Evolutionary conservation across 805 yeast genomes (phyloP).

Genomic region (Saturnispora galanensis): DNA sequence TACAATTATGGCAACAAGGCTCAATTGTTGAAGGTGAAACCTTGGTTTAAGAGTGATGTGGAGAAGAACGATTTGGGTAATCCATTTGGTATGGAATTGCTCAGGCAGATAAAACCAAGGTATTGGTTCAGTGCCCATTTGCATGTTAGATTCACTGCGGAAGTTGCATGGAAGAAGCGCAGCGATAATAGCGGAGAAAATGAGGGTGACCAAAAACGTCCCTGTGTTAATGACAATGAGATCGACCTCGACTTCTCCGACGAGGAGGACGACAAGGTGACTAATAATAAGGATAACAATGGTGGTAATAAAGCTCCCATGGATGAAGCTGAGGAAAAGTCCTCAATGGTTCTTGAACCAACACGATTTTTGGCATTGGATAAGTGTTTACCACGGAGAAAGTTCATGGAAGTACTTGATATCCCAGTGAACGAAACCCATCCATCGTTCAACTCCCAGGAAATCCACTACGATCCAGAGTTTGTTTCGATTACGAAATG

Average conservation of each 20-base stretch:
- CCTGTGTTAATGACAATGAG: conserved; percentile 14
- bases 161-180: conserved; percentile 5
- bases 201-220: conserved; percentile 15
- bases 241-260: conserved; percentile 9
- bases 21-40: conserved; percentile 46
- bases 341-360: not conserved
- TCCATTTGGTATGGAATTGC: conserved; percentile 48
- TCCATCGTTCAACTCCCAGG: not conserved
- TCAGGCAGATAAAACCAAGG: conserved; percentile 47
- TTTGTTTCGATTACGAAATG: conserved; percentile 38
- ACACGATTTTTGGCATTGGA: conserved; percentile 65
- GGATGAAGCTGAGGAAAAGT: not conserved
- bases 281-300: not conserved
- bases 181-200: conserved; percentile 14
- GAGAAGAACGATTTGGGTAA: conserved; percentile 56
- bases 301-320: not conserved
- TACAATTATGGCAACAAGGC: conserved; percentile 52
- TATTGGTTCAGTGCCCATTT: conserved; percentile 88
- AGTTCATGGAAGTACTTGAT: conserved; percentile 43
- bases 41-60: conserved; percentile 59
- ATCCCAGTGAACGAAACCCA: conserved; percentile 19
- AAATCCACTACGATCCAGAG: conserved; percentile 1
- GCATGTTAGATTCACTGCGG: conserved; percentile 65
- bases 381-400: conserved; percentile 63
- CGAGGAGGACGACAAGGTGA: not conserved